Base-by-base conservation (phyloP, 2,329 filamentous ascomycete species). In the Clarireedia monteithiana region DNA sequence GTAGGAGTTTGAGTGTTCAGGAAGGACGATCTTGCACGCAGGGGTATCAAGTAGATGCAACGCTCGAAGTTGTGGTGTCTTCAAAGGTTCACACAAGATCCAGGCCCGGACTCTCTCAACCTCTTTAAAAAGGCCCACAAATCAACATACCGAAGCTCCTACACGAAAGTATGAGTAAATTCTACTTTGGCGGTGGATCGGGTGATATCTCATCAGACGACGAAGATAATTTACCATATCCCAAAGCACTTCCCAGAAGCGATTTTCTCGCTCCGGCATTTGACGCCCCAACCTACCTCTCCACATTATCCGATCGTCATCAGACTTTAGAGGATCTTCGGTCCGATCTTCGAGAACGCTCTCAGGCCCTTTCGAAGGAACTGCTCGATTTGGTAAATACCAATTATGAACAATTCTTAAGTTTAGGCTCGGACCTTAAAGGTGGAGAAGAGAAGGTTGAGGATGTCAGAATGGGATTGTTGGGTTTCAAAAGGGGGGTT, bases 251-350 rank as follows among this genome's bases (percentile, higher is more conserved):
- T 15, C 82, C 89, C 1, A 88, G 94, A 57, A 76, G 79, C 57
- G 89, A 94, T 67, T 99, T 99, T 73, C 81, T 96, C 6, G 74
- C 81, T 2, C 79, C 83, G 3, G 72, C 83, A 62, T 99, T 99
- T 71, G 83, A 89, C 60, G 86, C 95, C 0, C 82, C 88, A 2
- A 75, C 76, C 2, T 99, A 96, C 70, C 85, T 99, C 72, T 91
- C 85, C 6, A 86, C 88, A 1, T 79, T 96, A 1, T 83, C 84
- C 20, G 85, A 94, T 68, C 87, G 94, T 1, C 94, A 99, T 71
- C 94, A 99, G 71, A 96, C 92, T 0, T 88, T 99, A 48, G 91
- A 96, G 69, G 94, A 99, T 70, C 77, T 99, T 34, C 89, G 92
- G 38, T 75, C 85, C 5, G 95, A 99, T 67, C 78, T 99, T 15